Base-by-base conservation (phyloP, 2,329 filamentous ascomycete genomes). In the Aspergillus bombycis region DNA sequence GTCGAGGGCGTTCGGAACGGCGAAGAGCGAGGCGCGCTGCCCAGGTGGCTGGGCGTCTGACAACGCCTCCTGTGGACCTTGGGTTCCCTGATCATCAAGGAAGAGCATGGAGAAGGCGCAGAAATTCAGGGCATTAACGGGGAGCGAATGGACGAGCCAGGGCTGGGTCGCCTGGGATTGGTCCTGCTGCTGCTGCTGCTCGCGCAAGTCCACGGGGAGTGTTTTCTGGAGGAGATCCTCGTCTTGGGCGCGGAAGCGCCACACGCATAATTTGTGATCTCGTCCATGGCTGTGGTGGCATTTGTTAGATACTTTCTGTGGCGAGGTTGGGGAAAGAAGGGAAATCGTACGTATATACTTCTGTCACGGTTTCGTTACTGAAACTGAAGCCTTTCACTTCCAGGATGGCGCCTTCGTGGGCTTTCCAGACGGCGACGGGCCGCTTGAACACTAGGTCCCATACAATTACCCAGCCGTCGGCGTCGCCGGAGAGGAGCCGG, bases 81-180 rank as follows among this genome's bases (percentile, higher is more conserved):
- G 14, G 14, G 34, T 6, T 36, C 14, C 9, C 12, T 28, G 5
- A 2, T 65, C 60, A 23, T 67, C 65, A 21, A 75, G 66, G 8
- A 77, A 70, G 9, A 65, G 64, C 50, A 72, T 74, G 8, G 67
- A 78, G 74, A 63, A 81, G 64, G 73, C 89, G 89, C 95, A 99
- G 75, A 98, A 99, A 74, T 98, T 99, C 80, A 98, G 86, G 1
- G 94, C 93, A 73, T 97, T 97, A 50, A 98, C 93, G 6, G 91
- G 84, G 6, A 99, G 81, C 4, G 91, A 86, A 77, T 97, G 87
- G 26, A 97, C 78, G n/a, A 97, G 81, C 93, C 92, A 96, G 34
- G 95, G 95, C 71, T 77, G 72, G 19, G 58, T 66, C 80, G 85
- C 28, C 38, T 66, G 43, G 32, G 62, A 77, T n/a, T n/a, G n/a